These are phyloP conservation scores for Bipolaris gigantea DNA, from an alignment of 2,329 filamentous ascomycete genomes.

Conservation along the genomic window DNA sequence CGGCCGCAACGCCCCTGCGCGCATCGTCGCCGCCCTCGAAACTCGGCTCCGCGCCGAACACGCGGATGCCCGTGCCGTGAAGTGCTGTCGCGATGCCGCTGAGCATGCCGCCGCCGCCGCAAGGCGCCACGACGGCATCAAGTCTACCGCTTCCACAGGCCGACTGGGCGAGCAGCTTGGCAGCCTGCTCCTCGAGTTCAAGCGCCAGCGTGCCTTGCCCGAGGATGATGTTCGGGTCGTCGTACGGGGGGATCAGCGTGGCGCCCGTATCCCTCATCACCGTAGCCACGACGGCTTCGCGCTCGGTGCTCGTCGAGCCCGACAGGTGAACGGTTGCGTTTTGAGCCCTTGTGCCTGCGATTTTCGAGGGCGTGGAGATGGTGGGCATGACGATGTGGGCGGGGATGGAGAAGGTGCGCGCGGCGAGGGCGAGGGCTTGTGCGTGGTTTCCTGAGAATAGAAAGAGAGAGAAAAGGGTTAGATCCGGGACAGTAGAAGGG, in stretches of 20 bases:
- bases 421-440: slow-evolving; percentile 86
- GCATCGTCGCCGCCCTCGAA: slow-evolving; percentile 85
- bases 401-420: slow-evolving; percentile 70
- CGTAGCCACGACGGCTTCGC: slow-evolving; percentile 73
- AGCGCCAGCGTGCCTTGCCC: slow-evolving; percentile 89
- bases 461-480: no score
- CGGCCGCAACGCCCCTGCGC: slow-evolving; percentile 67
- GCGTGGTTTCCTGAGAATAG: slow-evolving; percentile 78
- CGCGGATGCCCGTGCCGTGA: slow-evolving; percentile 68
- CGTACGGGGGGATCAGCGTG: slow-evolving; percentile 83
- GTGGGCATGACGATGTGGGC: slow-evolving; percentile 90
- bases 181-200: slow-evolving; percentile 77
- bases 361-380: slow-evolving; percentile 84
- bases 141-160: slow-evolving; percentile 29
- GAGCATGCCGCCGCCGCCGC: slow-evolving; percentile 87
- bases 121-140: slow-evolving; percentile 70
- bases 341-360: slow-evolving; percentile 77
- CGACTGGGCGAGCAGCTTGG: slow-evolving; percentile 50
- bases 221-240: slow-evolving; percentile 87
- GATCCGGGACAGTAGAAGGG: neutral
- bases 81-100: slow-evolving; percentile 78
- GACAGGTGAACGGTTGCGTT: slow-evolving; percentile 79
- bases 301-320: slow-evolving; percentile 76
- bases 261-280: slow-evolving; percentile 74
- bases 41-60: slow-evolving; percentile 85